These are phyloP conservation scores for Sphagnum tenellum DNA, from an alignment of 225 moss, liverwort and hornwort species.

Conservation along the genomic window DNA sequence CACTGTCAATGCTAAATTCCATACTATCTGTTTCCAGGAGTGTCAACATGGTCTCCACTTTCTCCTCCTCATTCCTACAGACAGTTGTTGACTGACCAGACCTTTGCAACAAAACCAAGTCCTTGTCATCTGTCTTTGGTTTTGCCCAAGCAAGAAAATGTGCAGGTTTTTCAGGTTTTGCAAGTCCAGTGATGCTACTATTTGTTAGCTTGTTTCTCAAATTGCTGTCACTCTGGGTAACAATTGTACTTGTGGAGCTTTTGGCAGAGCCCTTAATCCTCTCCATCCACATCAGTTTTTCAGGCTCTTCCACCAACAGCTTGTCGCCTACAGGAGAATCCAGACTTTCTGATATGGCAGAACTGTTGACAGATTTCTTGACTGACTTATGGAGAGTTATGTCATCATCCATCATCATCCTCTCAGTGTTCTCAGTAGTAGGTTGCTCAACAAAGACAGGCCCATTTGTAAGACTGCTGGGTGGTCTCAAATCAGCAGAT, in stretches of 20 bases:
- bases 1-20: slow-evolving; percentile 21
- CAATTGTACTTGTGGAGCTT: slow-evolving; percentile 36
- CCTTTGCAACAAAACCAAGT: slow-evolving; percentile 4
- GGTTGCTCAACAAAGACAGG: no score
- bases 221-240: neutral
- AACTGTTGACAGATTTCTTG: no score
- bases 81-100: slow-evolving; percentile 16
- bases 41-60: slow-evolving; percentile 8
- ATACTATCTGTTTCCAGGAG: slow-evolving; percentile 12
- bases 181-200: slow-evolving; percentile 1
- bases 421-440: no score
- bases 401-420: no score
- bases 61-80: slow-evolving; percentile 18
- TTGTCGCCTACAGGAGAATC: no score
- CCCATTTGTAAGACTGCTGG: no score
- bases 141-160: neutral
- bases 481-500: no score
- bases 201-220: no score
- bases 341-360: no score
- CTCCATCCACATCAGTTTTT: slow-evolving; percentile 41
- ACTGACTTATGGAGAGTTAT: no score
- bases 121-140: no score
- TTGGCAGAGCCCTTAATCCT: slow-evolving; percentile 38
- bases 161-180: slow-evolving; percentile 34
- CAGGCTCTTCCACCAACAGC: neutral